Evolutionary conservation across 495 filamentous ascomycete species (phyloP), one percentile per base, ranked within the genome.

Genomic region (Sordaria brevicollis): DNA sequence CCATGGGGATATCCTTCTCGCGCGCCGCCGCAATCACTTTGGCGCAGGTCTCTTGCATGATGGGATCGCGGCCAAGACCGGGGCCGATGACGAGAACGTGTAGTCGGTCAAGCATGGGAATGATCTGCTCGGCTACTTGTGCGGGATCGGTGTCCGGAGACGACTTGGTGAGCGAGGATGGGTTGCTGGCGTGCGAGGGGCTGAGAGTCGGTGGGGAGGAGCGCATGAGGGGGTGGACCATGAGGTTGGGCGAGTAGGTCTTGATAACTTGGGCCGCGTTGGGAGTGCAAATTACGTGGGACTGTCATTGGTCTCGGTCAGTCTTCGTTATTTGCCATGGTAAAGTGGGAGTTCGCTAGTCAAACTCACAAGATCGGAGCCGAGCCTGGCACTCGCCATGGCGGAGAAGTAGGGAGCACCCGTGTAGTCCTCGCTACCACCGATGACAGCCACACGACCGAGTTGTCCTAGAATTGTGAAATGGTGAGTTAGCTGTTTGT

Each of bases 331-430:
- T 21, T 19, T 10, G 36, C 11, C 8, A 65, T 29, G 41, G 19
- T 1, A 13, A 43, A 1, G 43, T 35, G 57, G 15, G 25, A 17
- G 9, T 37, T 21, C 4, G 54, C 69, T 36, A 68, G 71, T 69
- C 21, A 25, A 70, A 74, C 81, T 21, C 83, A 92, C 91, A 88
- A 96, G 90, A 79, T 96, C 92, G 75, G 89, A 91, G 19, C 92
- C 92, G 77, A 99, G 81, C 76, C 90, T 85, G 65, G 96, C 96
- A 66, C 92, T 96, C 39, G 95, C 95, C 87, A 97, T 97, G 62
- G 95, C 94, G 34, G 94, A 97, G 80, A 99, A 99, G 82, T 97
- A 99, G 39, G 95, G 95, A 65, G 95, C 95, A 38, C 95, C 95
- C 10, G 95, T 96, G 77, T 98, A 99, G 81, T 98, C 96, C 79